Percentiles rank a stretch among this genome's conserved stretches.
phyloP scores from a whole-genome alignment of 2,329 filamentous ascomycete species.

The Metarhizium robertsii region DNA sequence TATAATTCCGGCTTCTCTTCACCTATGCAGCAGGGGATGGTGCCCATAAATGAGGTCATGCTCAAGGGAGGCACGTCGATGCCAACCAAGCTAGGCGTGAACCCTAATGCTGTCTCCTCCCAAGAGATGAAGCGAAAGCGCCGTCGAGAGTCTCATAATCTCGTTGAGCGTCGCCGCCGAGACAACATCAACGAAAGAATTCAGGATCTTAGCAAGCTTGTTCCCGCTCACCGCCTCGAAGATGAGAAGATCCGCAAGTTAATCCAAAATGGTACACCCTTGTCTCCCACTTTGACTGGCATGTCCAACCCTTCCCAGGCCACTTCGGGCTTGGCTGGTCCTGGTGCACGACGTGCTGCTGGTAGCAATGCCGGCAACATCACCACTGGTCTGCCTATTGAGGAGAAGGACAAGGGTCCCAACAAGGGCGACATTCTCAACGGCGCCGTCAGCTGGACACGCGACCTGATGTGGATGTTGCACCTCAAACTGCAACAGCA shows the following conservation, averaged over 20 bases:
- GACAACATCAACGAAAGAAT: constrained; percentile 99
- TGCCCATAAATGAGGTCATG: constrained; percentile 82
- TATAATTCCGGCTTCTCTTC: constrained; percentile 85
- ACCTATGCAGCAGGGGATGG: constrained; percentile 58
- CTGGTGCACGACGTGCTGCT: constrained; percentile 70
- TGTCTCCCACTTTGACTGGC: constrained; percentile 73
- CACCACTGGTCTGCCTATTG: constrained; percentile 82
- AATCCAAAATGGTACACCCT: constrained; percentile 80
- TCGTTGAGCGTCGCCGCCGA: constrained; percentile 85
- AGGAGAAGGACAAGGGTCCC: constrained; percentile 96
- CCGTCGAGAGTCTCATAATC: constrained; percentile 87
- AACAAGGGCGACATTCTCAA: constrained; percentile 99
- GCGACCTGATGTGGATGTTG: constrained; percentile 95
- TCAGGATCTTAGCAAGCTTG: constrained; percentile 87
- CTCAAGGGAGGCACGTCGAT: constrained; percentile 82
- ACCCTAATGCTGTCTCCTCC: constrained; percentile 51
- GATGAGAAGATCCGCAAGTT: constrained; percentile 97
- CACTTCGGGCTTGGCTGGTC: constrained; percentile 80
- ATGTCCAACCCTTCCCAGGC: constrained; percentile 62
- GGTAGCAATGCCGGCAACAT: constrained; percentile 67
- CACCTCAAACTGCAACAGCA: constrained; percentile 85
- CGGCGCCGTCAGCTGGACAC: constrained; percentile 91
- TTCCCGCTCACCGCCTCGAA: constrained; percentile 84
- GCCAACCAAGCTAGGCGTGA: constrained; percentile 70
- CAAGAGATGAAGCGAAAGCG: constrained; percentile 92